Percentiles rank a stretch among this genome's conserved stretches.
Conservation (phyloP, 495 filamentous ascomycete genomes). For the Aspergillus heteromorphus region DNA sequence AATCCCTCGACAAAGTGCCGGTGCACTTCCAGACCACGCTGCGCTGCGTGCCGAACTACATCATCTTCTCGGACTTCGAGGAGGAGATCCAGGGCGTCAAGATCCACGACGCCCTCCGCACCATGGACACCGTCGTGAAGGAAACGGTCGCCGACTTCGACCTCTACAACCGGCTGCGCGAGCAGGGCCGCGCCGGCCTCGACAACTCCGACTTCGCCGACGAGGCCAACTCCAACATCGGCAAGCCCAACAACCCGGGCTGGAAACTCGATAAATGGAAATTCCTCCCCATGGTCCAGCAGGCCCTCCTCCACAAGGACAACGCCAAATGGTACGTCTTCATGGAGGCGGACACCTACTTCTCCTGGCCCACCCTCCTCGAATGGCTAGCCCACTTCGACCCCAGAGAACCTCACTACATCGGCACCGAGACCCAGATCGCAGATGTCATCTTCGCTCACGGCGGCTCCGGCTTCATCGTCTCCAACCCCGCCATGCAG, state of each 20-base stretch:
- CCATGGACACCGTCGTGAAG: constrained; percentile 32
- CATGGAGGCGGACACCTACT: constrained; percentile 64
- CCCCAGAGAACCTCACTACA: constrained; percentile 45
- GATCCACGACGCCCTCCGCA: constrained; percentile 45
- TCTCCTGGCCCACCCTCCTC: constrained; percentile 57
- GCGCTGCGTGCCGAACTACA: constrained; percentile 47
- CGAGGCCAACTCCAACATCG: constrained; percentile 41
- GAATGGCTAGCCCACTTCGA: constrained; percentile 52
- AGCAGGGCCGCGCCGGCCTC: constrained; percentile 35
- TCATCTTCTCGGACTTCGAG: constrained; percentile 52
- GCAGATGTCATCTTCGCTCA: constrained; percentile 56
- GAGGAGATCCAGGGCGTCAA: constrained; percentile 42
- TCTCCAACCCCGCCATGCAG: constrained; percentile 53
- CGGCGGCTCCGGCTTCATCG: constrained; percentile 62
- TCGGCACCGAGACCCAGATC: constrained; percentile 55
- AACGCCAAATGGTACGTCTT: constrained; percentile 63
- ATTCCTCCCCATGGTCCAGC: constrained; percentile 51
- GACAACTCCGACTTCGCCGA: constrained; percentile 36
- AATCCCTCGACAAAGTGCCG: constrained; percentile 39
- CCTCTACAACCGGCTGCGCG: constrained; percentile 45
- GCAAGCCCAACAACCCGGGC: constrained; percentile 44
- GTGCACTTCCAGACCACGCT: constrained; percentile 49
- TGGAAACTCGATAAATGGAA: constrained; percentile 61
- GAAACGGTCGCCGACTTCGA: constrained; percentile 43
- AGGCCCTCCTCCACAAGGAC: constrained; percentile 37